Evolutionary conservation across 148 eudicot species (phyloP), one percentile per base, ranked within the genome.

Genomic region (Rheum nobile): DNA sequence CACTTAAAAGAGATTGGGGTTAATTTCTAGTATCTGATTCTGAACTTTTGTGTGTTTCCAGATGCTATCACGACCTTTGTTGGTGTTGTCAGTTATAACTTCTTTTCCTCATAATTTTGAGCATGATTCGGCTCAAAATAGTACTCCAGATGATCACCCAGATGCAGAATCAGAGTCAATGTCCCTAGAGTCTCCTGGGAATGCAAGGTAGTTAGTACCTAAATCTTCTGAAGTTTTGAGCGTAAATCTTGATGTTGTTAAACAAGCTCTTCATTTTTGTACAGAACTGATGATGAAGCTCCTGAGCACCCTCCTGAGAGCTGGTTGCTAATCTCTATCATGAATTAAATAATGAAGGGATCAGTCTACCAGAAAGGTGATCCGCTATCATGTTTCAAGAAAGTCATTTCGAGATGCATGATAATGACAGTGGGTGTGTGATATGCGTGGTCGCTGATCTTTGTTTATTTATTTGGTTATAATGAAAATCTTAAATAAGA

Each of bases 351-450:
- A 83, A 72, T 29, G 87, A 86, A 82, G 93, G 96, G 50, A 83
- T 95, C 77, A 76, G 61, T 78, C 81, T 95, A 79, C 97, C 98
- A 44, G 92, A 90, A 84, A 91, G 98, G 98, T 95, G 74, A 86
- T 57, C 68, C 14, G 22, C 63, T 75, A 28, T 41, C 76, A 46
- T 65, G 61, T 75, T 9, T 72, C 16, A 37, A 37, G 34, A 43
- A 73, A 73, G 12, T 57, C 70, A 42, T 57, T 73, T n/a, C 55
- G 31, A 13, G 65, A 55, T 73, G 47, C 8, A 4, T 61, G 24
- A 29, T 70, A 35, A 54, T 29, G n/a, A 38, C 70, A 1, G 70
- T 65, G 43, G 24, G n/a, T 41, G 54, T 47, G 54, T 72, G 35
- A 72, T 31, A 72, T 72, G 24, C 19, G 5, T 26, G 38, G 8